Percentiles rank a stretch among this genome's conserved stretches.
Conservation (phyloP, 768 basidiomycete species). For the Collybia mongolica region DNA sequence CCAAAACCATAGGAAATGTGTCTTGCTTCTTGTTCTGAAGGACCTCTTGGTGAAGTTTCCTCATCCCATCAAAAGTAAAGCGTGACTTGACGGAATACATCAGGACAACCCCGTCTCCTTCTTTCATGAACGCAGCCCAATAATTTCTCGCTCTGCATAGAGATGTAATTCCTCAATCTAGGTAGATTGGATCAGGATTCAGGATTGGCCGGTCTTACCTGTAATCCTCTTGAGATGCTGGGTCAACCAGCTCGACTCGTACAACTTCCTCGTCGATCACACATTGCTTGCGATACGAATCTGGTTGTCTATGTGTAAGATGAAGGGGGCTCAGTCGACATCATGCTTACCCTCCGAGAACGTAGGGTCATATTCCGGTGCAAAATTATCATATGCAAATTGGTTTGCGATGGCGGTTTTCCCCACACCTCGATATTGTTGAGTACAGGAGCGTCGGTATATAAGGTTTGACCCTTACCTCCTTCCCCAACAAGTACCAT, state of each 20-base stretch:
- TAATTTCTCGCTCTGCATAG: background rate
- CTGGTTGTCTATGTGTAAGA: background rate
- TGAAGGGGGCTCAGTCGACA: no score
- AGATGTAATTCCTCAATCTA: background rate
- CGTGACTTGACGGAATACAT: background rate
- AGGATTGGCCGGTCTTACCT: background rate
- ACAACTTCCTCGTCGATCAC: background rate
- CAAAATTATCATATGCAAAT: constrained; percentile 95
- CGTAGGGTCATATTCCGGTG: constrained; percentile 92
- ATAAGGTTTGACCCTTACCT: constrained; percentile 48
- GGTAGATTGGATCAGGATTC: background rate
- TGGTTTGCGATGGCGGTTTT: constrained; percentile 95
- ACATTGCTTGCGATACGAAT: background rate
- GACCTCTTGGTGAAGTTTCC: background rate
- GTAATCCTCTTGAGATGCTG: background rate
- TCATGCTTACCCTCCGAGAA: no score
- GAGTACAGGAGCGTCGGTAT: background rate
- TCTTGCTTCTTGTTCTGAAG: background rate
- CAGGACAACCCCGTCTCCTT: background rate
- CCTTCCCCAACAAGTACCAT: constrained; percentile 98
- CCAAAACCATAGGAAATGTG: background rate
- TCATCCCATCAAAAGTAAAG: background rate
- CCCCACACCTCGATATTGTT: constrained; percentile 36
- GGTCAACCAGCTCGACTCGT: background rate
- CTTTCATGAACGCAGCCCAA: background rate